A percentile compares a stretch with the other conserved stretches of the same genome.
Evolutionary conservation across 1,284 basidiomycete species (phyloP).

Genomic region (Puccinia coronata): DNA sequence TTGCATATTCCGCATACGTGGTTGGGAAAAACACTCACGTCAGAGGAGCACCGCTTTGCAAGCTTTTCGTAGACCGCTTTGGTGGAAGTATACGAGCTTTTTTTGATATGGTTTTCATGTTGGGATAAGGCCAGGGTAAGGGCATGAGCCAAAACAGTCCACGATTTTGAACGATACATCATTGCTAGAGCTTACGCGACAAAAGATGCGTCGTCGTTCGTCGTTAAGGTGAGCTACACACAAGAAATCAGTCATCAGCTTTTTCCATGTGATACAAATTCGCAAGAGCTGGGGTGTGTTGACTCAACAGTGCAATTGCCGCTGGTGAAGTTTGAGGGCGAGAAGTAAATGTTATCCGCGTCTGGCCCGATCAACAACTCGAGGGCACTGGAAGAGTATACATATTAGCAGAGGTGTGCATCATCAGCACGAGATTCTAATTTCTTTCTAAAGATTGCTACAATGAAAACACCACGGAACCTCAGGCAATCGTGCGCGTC

Average conservation of each 20-base stretch:
- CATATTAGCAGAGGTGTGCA: no score
- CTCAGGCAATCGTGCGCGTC: not conserved
- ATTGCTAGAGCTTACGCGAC: not conserved
- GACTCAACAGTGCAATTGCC: conserved; percentile 12
- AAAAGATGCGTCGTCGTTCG: not conserved
- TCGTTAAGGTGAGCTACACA: not conserved
- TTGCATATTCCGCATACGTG: no score
- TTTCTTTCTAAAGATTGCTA: not conserved
- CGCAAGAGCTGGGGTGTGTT: not conserved
- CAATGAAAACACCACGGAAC: not conserved
- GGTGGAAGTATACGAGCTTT: not conserved
- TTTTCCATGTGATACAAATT: no score
- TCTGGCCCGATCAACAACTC: conserved; percentile 9
- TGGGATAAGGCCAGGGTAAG: no score
- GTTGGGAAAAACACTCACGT: not conserved
- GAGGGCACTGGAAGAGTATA: not conserved
- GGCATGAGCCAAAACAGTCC: no score
- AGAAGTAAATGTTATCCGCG: not conserved
- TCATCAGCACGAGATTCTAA: no score
- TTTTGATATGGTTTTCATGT: not conserved
- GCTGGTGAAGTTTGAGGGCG: conserved; percentile 13
- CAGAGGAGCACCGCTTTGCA: not conserved
- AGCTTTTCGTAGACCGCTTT: not conserved
- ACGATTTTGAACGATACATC: not conserved
- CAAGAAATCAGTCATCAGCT: not conserved